Percentiles rank a stretch among this genome's conserved stretches.
phyloP scores from a whole-genome alignment of 192 early-diverging fungal species.

The Rhizophagus sp. region DNA sequence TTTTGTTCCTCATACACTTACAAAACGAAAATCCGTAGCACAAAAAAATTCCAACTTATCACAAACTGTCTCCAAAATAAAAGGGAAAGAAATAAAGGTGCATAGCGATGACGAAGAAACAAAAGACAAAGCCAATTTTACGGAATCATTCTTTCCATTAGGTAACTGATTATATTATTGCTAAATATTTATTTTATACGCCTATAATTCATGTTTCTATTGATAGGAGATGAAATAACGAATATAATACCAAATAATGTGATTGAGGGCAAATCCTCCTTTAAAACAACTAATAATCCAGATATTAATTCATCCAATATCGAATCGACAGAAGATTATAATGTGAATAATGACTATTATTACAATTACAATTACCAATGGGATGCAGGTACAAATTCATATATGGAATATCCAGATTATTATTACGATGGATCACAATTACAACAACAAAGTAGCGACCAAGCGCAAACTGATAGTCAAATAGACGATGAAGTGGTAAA shows the following conservation, averaged over 20 bases:
- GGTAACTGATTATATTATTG: neutral
- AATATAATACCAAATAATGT: constrained; percentile 4
- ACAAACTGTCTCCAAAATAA: neutral
- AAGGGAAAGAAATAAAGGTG: neutral
- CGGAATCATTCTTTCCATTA: constrained; percentile 21
- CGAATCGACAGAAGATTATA: neutral
- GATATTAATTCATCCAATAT: neutral
- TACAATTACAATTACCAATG: constrained; percentile 1
- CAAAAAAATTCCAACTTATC: neutral
- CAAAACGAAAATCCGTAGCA: neutral
- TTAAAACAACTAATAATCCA: neutral
- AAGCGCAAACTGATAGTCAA: constrained; percentile 3
- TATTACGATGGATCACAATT: constrained; percentile 1
- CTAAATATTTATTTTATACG: neutral
- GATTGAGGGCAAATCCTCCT: neutral
- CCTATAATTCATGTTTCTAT: neutral
- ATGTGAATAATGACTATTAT: neutral
- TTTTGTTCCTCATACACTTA: constrained; percentile 20
- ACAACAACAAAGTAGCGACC: neutral
- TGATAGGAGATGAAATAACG: constrained; percentile 5
- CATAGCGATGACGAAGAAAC: neutral
- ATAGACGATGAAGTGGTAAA: constrained; percentile 26
- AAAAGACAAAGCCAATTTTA: neutral
- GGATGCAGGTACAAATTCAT: neutral
- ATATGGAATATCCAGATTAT: neutral